Base-by-base conservation (phyloP, 768 basidiomycete species). In the Russula sp. region DNA sequence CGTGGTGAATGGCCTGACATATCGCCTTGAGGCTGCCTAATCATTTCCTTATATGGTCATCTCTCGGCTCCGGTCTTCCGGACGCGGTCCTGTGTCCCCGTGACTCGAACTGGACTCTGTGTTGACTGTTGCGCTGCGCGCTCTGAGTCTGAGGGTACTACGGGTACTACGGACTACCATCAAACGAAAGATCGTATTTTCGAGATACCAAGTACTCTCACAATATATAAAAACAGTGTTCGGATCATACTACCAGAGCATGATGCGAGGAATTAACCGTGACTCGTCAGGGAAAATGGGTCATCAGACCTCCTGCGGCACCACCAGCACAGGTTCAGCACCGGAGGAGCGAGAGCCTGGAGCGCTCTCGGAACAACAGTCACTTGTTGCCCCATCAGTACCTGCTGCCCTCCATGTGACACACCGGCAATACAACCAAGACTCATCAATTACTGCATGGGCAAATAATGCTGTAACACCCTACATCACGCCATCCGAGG, bases 281-380 rank as follows among this genome's bases (percentile, higher is more conserved):
- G 59, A 61, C 62, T 63, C 62, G 48, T 26, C 20, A 51, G 62
- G 56, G 62, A 63, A 63, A 63, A 22, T 3, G 36, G 26, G 28
- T 38, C 55, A 57, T 49, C 9, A 5, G 28, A 30, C 28, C 81
- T n/a, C 28, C 28, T 30, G 28, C 28, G 2, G 28, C 28, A 30
- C 28, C 28, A 30, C 3, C 28, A 30, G 3, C 28, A 30, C 28
- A 30, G 2, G 28, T 5, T 2, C 28, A 20, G n/a, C n/a, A 22
- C 9, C n/a, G n/a, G n/a, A n/a, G 44, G 44, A 22, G 44, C 0
- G 20, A 49, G 24, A 13, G 49, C 49, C 49, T 50, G 49, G 46
- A 22, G 22, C 22, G 46, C 46, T 11, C 48, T 2, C 49, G 49
- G 49, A 50, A 26, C 49, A 22, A 48, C 46, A 22, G 46, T 10